Base-by-base conservation (phyloP, 2,329 filamentous ascomycete species). In the Ophiostoma tasmaniense region DNA sequence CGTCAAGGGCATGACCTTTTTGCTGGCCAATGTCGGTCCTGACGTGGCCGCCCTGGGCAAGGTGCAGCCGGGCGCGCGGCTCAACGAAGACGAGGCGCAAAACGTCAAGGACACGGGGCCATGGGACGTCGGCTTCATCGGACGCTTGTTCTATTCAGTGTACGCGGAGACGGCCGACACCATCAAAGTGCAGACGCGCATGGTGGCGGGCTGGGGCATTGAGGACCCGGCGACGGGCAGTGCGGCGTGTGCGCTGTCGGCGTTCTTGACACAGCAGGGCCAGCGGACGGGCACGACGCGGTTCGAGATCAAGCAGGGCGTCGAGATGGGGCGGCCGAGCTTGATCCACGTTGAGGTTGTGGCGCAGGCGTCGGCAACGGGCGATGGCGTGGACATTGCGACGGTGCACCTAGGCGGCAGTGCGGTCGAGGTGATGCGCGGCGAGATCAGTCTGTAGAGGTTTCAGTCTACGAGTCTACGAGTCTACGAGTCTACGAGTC, bases 1-100 rank as follows among this genome's bases (percentile, higher is more conserved):
- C 64, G 90, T 92, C 45, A 86, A 86, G 62, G 91, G 90, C 65
- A 90, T 93, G 88, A 86, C 85, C 0, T 93, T 92, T 76, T 78
- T 87, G n/a, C 83, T 91, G 39, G 80, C 90, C 17, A 62, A 62
- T 62, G 59, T 62, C 59, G 59, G 59, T 8, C 30, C 59, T 1
- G 59, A 62, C 10, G 59, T 35, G 6, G 20, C 14, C 30, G 79
- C 85, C 72, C 80, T 95, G 28, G 80, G 85, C 0, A 83, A 81
- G 11, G 86, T 87, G 37, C 81, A 84, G 8, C 80, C 94, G 22
- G 81, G 78, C 5, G 73, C 77, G 14, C 35, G 55, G 14, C 22
- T 50, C 39, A 13, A 52, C 14, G 22, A 14, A 10, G 65, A 71
- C 11, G 64, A 25, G 2, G 25, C 77, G 8, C 69, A 73, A 2